Percentiles rank a stretch among this genome's conserved stretches.
Conservation (phyloP, 225 moss, liverwort and hornwort genomes). For the Sphagnum contortum region DNA sequence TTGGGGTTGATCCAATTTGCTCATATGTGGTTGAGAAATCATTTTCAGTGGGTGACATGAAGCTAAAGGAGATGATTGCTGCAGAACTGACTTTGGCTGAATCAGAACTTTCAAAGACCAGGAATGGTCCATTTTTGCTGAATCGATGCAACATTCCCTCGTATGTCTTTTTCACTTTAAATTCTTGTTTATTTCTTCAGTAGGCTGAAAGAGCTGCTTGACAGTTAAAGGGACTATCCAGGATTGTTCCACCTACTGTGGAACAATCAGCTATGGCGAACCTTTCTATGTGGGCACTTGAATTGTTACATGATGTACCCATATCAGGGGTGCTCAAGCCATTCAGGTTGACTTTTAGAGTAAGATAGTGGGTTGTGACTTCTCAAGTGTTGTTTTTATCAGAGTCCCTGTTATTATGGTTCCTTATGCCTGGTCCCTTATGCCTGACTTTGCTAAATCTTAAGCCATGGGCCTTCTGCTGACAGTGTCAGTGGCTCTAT, state of each 20-base stretch:
- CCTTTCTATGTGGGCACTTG: too few relatives aligned
- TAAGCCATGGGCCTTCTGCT: too few relatives aligned
- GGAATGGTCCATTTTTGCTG: slow-evolving; percentile 75
- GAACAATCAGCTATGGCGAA: too few relatives aligned
- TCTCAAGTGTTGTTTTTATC: too few relatives aligned
- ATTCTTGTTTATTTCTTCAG: neutral
- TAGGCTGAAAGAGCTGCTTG: neutral
- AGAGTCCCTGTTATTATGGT: too few relatives aligned
- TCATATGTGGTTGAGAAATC: slow-evolving; percentile 85
- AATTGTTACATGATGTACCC: too few relatives aligned
- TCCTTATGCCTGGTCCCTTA: too few relatives aligned
- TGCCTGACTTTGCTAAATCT: too few relatives aligned
- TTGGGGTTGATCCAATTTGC: slow-evolving; percentile 79
- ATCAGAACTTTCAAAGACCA: slow-evolving; percentile 60
- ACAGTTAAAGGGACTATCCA: too few relatives aligned
- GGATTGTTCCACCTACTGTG: too few relatives aligned
- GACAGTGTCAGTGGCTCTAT: too few relatives aligned
- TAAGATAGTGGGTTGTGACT: too few relatives aligned
- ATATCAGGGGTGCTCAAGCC: neutral
- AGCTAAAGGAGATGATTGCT: slow-evolving; percentile 84
- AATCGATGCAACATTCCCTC: slow-evolving; percentile 72
- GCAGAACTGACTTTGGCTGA: slow-evolving; percentile 71
- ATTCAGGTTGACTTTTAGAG: neutral
- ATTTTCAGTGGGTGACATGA: slow-evolving; percentile 69
- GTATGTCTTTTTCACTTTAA: slow-evolving; percentile 23